Conservation (phyloP, 192 early-diverging fungal species). For the Backusella circina region DNA sequence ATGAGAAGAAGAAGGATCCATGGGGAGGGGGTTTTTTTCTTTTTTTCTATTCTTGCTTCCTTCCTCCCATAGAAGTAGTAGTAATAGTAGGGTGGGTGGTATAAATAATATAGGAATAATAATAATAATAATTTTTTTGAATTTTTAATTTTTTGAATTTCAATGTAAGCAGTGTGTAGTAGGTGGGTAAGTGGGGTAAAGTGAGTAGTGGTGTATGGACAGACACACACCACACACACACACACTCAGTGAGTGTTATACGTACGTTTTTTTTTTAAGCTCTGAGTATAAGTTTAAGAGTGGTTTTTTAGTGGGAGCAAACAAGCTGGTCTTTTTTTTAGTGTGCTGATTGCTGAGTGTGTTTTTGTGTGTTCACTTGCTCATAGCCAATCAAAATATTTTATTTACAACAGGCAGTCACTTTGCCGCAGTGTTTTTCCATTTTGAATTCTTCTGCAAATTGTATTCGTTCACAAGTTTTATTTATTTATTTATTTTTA, state of each 20-base stretch:
- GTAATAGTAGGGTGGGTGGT: not conserved
- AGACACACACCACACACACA: not conserved
- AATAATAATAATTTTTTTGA: not conserved
- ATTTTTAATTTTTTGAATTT: not conserved
- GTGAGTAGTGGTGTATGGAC: not conserved
- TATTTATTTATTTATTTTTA: not conserved
- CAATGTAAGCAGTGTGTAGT: not conserved
- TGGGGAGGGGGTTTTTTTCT: not conserved
- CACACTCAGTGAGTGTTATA: not conserved
- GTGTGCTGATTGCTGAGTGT: conserved; percentile 1
- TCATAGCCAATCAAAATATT: not conserved
- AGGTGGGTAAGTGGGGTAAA: not conserved
- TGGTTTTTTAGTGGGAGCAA: not conserved
- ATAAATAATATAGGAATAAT: not conserved
- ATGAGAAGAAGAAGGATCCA: not conserved
- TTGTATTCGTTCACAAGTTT: conserved; percentile 3
- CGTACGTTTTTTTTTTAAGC: conserved; percentile 3
- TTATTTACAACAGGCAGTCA: not conserved
- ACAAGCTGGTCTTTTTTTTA: not conserved
- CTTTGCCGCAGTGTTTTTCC: not conserved
- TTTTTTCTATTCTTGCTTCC: not conserved
- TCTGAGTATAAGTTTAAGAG: not conserved
- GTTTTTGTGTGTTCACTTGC: not conserved
- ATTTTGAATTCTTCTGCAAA: not conserved
- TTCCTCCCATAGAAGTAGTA: not conserved